Evolutionary conservation across 2,329 filamentous ascomycete genomes (phyloP), one percentile per base, ranked within the genome.

Genomic region (Emmonsiellopsis sp.): DNA sequence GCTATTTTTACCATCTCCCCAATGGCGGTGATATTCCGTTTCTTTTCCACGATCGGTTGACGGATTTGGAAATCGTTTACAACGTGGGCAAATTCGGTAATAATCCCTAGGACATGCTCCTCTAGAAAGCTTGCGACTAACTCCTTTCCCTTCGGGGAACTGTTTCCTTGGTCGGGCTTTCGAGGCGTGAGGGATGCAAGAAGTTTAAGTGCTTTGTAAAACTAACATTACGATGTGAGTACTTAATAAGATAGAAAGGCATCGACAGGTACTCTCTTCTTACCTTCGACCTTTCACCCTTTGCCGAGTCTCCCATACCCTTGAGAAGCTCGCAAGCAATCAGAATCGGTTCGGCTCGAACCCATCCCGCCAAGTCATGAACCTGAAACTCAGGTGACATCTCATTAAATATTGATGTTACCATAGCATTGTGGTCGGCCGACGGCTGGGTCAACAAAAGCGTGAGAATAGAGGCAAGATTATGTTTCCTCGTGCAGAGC

Each of bases 1-100:
- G 88, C 87, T 48, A 94, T 75, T 52, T 77, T 82, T 49, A 96
- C 86, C 80, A 98, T 87, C 65, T 95, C 88, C 60, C 89, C 87
- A 65, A 98, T 86, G 5, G 88, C 91, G 58, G 82, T 81, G 7
- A 98, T 82, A 61, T 85, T 90, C 55, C 86, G 80, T 53, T 81
- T 82, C 62, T 90, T 88, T 65, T 96, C 90, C 62, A 65, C 79
- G 61, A 71, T 75, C 58, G 70, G 79, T 53, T 81, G 80, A 54
- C 78, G 76, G 17, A 77, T 71, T 40, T 75, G 73, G 10, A 77
- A 75, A 63, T 88, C 86, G 61, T 91, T 93, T 55, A 96, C 84
- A 8, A 77, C 74, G 57, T 91, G 84, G 0, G 88, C 88, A 58
- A 97, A 83, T 37, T 85, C 81, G 6, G 88, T 84, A 70, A 96